Conservation (phyloP, 2,329 filamentous ascomycete genomes). For the Calonectria crousiana region DNA sequence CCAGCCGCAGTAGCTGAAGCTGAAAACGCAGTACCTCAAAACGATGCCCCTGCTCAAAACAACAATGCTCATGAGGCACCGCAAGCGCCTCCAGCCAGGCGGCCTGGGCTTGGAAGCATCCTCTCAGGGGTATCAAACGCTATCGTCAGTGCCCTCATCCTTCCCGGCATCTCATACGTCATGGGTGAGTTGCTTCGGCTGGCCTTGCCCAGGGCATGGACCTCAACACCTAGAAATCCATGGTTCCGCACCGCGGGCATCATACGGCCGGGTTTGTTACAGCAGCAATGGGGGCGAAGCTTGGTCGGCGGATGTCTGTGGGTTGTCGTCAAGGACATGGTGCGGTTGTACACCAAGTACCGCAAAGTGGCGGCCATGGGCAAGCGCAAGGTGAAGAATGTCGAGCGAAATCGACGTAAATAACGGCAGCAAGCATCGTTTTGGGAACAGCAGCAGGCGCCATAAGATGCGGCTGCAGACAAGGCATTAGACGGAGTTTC, state of each 20-base stretch:
- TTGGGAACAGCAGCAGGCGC: not conserved
- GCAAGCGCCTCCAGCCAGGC: conserved; percentile 49
- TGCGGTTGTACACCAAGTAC: conserved; percentile 74
- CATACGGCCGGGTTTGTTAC: conserved; percentile 75
- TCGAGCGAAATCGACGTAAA: conserved; percentile 55
- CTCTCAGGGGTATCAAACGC: conserved; percentile 61
- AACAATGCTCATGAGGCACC: conserved; percentile 50
- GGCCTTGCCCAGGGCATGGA: conserved; percentile 77
- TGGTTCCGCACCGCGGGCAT: conserved; percentile 38
- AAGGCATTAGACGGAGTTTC: conserved; percentile 25
- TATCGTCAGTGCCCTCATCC: conserved; percentile 72
- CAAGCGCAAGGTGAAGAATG: conserved; percentile 66
- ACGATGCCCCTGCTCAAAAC: conserved; percentile 17
- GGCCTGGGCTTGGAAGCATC: conserved; percentile 50
- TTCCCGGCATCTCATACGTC: conserved; percentile 83
- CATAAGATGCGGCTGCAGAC: not conserved
- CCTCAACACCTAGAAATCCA: conserved; percentile 53
- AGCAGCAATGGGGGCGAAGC: conserved; percentile 89
- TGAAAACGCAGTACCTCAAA: conserved; percentile 9
- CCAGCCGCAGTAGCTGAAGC: conserved; percentile 15
- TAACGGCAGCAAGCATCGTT: conserved; percentile 21
- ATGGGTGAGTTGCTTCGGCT: conserved; percentile 81
- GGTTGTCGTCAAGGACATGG: conserved; percentile 81
- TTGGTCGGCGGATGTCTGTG: conserved; percentile 90
- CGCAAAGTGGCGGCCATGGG: conserved; percentile 68